Evolutionary conservation across 176 grass and related monocot genomes (phyloP), one percentile per base, ranked within the genome.

Genomic region (Rhynchospora tenuis): DNA sequence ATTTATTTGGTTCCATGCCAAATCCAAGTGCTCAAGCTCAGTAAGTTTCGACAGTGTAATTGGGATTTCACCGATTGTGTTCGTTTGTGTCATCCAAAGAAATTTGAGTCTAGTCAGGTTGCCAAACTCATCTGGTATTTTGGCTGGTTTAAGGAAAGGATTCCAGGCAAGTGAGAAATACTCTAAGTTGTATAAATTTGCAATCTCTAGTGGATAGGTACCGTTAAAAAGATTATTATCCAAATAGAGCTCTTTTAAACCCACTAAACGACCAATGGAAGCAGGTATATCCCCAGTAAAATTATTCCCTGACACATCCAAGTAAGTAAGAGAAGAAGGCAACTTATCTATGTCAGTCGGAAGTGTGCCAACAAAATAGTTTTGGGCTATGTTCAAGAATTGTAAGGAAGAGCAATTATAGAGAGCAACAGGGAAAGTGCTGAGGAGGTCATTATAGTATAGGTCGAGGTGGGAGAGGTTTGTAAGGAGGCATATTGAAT

Each of bases 381-480:
- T 98, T 59, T 84, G 63, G 45, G 92, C 88, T 67, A 98, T 63
- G 68, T 93, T 77, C 17, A 98, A 83, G 62, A 24, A 79, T 9
- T 3, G 20, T 51, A 98, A 92, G 3, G 17, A n/a, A 44, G 82
- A 29, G 66, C 95, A 98, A 13, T 14, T 0, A 86, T 82, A 93
- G 60, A 98, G 92, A 9, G n/a, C n/a, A 84, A 59, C n/a, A 19
- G 90, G 95, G 73, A 94, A 98, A 2, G 23, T 2, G 48, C 87
- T 84, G 28, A 84, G 43, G 73, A 98, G 77, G 27, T 76, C 44
- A 70, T 98, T 98, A 84, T 62, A 2, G 56, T 87, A 85, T 78
- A 98, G 89, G 75, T 94, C 82, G 59, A 98, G 92, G 72, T 14
- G 9, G 20, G 87, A 24, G 28, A 98, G 89, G 43, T 38, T 89